Conservation (phyloP, 1,284 basidiomycete genomes). For the Macrocystidia cucumis region DNA sequence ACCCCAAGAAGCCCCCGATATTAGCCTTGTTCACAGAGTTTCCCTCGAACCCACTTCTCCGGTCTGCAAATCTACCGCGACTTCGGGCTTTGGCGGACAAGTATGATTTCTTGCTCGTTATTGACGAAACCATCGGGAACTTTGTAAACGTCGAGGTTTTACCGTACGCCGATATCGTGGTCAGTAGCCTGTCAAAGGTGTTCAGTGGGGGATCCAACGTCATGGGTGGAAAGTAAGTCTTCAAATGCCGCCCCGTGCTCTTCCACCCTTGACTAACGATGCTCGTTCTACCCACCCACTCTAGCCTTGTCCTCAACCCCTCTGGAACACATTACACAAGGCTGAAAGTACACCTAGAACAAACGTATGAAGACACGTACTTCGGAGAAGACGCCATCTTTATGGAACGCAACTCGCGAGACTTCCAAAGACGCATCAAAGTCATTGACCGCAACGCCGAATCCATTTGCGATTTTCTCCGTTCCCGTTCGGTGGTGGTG, state of each 20-base stretch:
- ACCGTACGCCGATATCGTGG: conserved; percentile 89
- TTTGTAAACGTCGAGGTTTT: conserved; percentile 94
- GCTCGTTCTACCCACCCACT: conserved; percentile 8
- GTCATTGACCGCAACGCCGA: conserved; percentile 83
- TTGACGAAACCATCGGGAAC: conserved; percentile 97
- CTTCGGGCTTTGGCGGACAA: conserved; percentile 82
- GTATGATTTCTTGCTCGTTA: conserved; percentile 82
- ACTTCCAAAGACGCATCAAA: conserved; percentile 76
- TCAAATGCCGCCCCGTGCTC: conserved; percentile 3
- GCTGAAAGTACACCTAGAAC: conserved; percentile 57
- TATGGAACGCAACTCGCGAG: conserved; percentile 96
- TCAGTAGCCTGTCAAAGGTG: conserved; percentile 89
- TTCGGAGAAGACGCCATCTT: conserved; percentile 92
- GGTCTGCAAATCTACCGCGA: conserved; percentile 75
- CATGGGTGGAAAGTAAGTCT: conserved; percentile 90
- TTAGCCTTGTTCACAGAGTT: conserved; percentile 82
- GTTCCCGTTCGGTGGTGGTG: conserved; percentile 42
- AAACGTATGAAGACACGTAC: conserved; percentile 80
- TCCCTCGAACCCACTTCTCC: conserved; percentile 90
- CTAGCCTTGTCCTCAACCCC: conserved; percentile 88
- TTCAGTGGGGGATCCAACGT: conserved; percentile 96
- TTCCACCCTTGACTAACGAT: conserved; percentile 3
- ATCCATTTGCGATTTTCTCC: conserved; percentile 77
- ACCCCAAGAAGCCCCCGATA: conserved; percentile 42
- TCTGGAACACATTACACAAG: conserved; percentile 55